Percentiles rank a stretch among this genome's conserved stretches.
These are phyloP conservation scores for Theobroma grandiflorum DNA, from an alignment of 441 rosid species.

Conservation along the genomic window DNA sequence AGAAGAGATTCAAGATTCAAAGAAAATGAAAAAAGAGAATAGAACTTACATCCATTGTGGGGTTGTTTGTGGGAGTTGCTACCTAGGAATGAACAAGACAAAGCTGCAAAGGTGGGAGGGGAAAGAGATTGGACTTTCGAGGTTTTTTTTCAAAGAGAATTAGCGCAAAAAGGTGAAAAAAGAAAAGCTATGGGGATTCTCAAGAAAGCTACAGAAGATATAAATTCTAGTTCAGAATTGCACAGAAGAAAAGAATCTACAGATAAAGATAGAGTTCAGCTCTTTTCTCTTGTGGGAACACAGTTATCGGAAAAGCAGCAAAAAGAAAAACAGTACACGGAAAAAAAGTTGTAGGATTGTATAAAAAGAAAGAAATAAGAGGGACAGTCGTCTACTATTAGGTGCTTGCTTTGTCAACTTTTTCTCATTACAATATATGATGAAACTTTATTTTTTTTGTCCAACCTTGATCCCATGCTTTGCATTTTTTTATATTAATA, in stretches of 20 bases:
- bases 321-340: background rate
- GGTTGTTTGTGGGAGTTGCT: background rate
- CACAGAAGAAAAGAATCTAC: constrained; percentile 40
- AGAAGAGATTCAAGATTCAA: background rate
- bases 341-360: background rate
- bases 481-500: background rate
- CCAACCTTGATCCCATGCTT: background rate
- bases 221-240: constrained; percentile 35
- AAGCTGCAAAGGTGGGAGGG: background rate
- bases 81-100: background rate
- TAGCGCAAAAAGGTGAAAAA: constrained; percentile 5
- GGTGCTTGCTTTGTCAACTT: constrained; percentile 12
- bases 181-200: constrained; percentile 23
- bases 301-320: constrained; percentile 14
- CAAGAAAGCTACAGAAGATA: constrained; percentile 6
- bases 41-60: constrained; percentile 54
- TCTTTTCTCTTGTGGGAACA: constrained; percentile 25
- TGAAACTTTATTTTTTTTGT: background rate
- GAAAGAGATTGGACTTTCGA: background rate
- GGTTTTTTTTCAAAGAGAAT: constrained; percentile 9
- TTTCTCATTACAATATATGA: background rate
- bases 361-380: background rate
- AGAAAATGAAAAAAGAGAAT: background rate
- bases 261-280: constrained; percentile 35
- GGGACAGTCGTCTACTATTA: background rate